Conservation (phyloP, 352 stramenopile genomes). For the Globisporangium apiculatum region DNA sequence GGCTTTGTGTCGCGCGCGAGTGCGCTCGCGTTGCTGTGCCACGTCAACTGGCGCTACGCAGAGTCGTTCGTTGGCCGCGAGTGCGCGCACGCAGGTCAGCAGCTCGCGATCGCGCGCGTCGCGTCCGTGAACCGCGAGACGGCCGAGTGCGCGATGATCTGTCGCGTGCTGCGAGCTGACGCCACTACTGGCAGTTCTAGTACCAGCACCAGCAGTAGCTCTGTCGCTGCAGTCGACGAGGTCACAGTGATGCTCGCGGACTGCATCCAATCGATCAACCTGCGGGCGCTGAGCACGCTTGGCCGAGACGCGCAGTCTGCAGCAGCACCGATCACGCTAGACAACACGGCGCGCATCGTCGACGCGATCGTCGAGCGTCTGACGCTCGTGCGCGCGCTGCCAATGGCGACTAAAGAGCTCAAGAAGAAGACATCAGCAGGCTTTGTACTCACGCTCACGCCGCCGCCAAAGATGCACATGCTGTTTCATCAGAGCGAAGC, state of each 20-base stretch:
- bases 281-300: conserved; percentile 24
- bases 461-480: conserved; percentile 40
- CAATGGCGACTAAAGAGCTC: conserved; percentile 51
- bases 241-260: conserved; percentile 22
- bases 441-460: conserved; percentile 33
- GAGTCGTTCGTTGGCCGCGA: conserved; percentile 34
- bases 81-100: conserved; percentile 25
- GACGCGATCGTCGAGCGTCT: conserved; percentile 25
- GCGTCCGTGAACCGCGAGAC: conserved; percentile 28
- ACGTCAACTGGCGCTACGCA: conserved; percentile 52
- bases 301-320: conserved; percentile 17
- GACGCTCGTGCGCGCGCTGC: conserved; percentile 27
- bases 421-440: conserved; percentile 24
- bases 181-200: background rate
- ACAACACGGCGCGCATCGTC: conserved; percentile 36
- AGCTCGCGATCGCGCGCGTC: conserved; percentile 25
- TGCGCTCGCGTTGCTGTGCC: conserved; percentile 35
- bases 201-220: background rate
- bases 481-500: conserved; percentile 4
- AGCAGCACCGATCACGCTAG: conserved; percentile 23
- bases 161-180: background rate
- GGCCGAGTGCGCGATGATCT: conserved; percentile 19
- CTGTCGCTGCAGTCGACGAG: background rate
- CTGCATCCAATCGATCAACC: conserved; percentile 55
- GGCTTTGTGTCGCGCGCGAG: conserved; percentile 52